phyloP scores from a whole-genome alignment of 2,329 filamentous ascomycete species.

The Fusarium sp. region DNA sequence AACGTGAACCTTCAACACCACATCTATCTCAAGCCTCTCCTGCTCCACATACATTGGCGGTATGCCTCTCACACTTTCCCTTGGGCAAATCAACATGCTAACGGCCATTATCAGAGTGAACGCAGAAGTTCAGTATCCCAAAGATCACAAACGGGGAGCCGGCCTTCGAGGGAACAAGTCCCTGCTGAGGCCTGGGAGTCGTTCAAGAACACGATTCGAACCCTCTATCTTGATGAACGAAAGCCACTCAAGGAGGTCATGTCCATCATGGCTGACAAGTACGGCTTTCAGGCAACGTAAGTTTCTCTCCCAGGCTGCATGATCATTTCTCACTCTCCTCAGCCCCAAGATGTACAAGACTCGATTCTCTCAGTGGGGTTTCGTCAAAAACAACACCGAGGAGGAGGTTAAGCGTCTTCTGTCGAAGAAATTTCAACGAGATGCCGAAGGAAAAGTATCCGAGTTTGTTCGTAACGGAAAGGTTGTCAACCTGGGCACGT shows the following conservation, averaged over 20 bases:
- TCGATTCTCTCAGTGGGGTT: constrained; percentile 66
- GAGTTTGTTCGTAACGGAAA: constrained; percentile 65
- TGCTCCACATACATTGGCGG: constrained; percentile 42
- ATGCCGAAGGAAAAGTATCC: constrained; percentile 64
- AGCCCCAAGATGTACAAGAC: constrained; percentile 68
- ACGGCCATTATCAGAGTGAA: constrained; percentile 38
- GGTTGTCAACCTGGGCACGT: constrained; percentile 64
- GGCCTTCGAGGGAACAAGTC: constrained; percentile 57
- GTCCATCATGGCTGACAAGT: constrained; percentile 61
- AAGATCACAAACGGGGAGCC: constrained; percentile 48
- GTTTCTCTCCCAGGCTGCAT: constrained; percentile 24
- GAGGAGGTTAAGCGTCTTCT: constrained; percentile 63
- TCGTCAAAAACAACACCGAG: constrained; percentile 67
- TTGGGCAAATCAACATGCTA: neutral
- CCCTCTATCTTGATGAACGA: constrained; percentile 61
- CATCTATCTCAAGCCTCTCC: constrained; percentile 39
- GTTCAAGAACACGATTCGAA: constrained; percentile 58
- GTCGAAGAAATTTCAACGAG: constrained; percentile 64
- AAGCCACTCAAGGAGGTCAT: constrained; percentile 65
- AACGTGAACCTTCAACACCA: constrained; percentile 48
- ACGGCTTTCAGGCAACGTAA: constrained; percentile 63
- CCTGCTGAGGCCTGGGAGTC: constrained; percentile 61
- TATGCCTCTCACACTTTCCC: constrained; percentile 33
- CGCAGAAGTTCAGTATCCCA: constrained; percentile 45
- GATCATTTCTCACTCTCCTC: constrained; percentile 20